phyloP scores from a whole-genome alignment of 768 basidiomycete species.

The Mycena chlorophos region DNA sequence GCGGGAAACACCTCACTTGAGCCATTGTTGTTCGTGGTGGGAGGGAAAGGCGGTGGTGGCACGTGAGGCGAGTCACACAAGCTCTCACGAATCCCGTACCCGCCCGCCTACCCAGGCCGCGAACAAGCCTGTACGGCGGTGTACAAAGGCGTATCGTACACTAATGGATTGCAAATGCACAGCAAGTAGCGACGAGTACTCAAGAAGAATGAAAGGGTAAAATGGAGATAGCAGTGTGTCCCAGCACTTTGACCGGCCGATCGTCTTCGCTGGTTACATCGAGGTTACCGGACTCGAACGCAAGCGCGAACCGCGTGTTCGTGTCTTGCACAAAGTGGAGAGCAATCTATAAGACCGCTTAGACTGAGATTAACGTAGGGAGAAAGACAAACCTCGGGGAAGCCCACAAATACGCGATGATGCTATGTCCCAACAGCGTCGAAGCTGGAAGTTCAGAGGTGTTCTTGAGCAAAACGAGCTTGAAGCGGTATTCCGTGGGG shows the following conservation, averaged over 20 bases:
- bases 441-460: conserved; percentile 95
- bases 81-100: no score
- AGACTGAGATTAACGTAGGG: not conserved
- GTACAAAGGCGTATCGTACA: no score
- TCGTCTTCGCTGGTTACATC: conserved; percentile 87
- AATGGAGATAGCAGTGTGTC: no score
- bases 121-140: no score
- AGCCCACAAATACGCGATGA: conserved; percentile 97
- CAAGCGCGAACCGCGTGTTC: conserved; percentile 94
- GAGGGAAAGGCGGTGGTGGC: no score
- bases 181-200: no score
- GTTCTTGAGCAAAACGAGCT: conserved; percentile 89
- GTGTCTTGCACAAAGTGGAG: conserved; percentile 98
- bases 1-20: no score
- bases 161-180: no score
- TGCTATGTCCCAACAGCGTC: conserved; percentile 94
- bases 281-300: conserved; percentile 96
- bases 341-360: conserved; percentile 64
- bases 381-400: conserved; percentile 74
- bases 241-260: conserved; percentile 93
- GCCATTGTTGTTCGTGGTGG: no score
- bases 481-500: conserved; percentile 98
- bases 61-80: no score
- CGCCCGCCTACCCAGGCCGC: no score
- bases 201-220: no score